Evolutionary conservation across 345 rosid genomes (phyloP), one percentile per base, ranked within the genome.

Genomic region (Conringia planisiliqua): DNA sequence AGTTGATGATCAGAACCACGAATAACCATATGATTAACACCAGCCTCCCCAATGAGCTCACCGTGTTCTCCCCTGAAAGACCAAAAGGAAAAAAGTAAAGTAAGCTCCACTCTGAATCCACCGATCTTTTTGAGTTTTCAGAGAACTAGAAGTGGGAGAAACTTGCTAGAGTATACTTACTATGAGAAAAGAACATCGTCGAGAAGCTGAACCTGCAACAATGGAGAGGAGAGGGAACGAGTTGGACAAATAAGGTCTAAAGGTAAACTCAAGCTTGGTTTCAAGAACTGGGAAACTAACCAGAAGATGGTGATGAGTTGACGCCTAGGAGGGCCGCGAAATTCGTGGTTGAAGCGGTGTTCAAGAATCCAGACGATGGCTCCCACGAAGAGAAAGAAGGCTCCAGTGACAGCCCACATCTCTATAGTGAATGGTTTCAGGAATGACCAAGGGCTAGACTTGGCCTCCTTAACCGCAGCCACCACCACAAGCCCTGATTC

Each of bases 311-410:
- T 95, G 29, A 87, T 80, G 74, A 95, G 85, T 71, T 95, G 99
- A 70, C 87, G 90, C 38, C 89, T 85, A 12, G 99, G 99, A 40
- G 97, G 70, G 44, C 99, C 99, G 2, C 97, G 89, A 75, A 95
- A 95, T 52, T 95, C 99, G 0, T 64, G 75, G 78, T 95, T 95
- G 69, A 85, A 70, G 48, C 99, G 87, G 60, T 95, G 99, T 75
- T 95, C 99, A 11, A 95, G 97, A 79, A 95, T 89, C 99, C 99
- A 95, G 42, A 95, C 92, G 3, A 92, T 93, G 61, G 89, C 90
- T 72, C 99, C 97, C 35, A 95, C 97, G 0, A 84, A 80, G 61
- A 92, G 92, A 82, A 95, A 95, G 86, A 89, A 90, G 55, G 73
- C 89, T 43, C 81, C 97, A 6, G 97, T 95, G 76, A 95, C 97